Conservation (phyloP, 805 yeast genomes). For the Yarrowia alimentaria region DNA sequence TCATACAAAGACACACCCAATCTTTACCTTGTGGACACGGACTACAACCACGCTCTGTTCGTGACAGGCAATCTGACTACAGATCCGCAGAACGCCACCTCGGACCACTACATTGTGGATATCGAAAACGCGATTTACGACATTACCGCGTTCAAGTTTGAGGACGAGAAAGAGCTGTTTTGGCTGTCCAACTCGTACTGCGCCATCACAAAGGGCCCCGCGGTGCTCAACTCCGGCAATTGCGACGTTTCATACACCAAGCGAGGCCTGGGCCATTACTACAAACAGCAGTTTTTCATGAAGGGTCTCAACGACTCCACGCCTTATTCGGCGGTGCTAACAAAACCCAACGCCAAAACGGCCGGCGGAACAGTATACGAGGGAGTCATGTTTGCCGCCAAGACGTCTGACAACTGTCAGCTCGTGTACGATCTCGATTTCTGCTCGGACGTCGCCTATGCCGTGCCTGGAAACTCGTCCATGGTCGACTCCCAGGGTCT, state of each 20-base stretch:
- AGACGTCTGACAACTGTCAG: slow-evolving; percentile 63
- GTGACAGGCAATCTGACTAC: slow-evolving; percentile 55
- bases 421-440: slow-evolving; percentile 71
- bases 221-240: slow-evolving; percentile 38
- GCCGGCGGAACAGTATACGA: slow-evolving; percentile 60
- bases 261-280: slow-evolving; percentile 45
- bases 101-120: slow-evolving; percentile 21
- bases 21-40: slow-evolving; percentile 62
- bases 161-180: neutral
- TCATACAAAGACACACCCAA: slow-evolving; percentile 28
- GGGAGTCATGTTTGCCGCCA: slow-evolving; percentile 52
- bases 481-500: slow-evolving; percentile 42
- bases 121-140: slow-evolving; percentile 29
- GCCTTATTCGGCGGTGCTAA: slow-evolving; percentile 61
- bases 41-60: slow-evolving; percentile 62
- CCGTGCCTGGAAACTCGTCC: slow-evolving; percentile 64
- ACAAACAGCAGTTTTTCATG: slow-evolving; percentile 61
- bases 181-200: slow-evolving; percentile 55
- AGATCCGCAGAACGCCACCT: slow-evolving; percentile 11
- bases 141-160: slow-evolving; percentile 31
- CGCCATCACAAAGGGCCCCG: slow-evolving; percentile 61
- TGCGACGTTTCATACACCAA: slow-evolving; percentile 41
- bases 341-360: slow-evolving; percentile 46
- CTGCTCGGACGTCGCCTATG: slow-evolving; percentile 79
- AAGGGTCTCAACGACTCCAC: slow-evolving; percentile 60